Base-by-base conservation (phyloP, 371 early-diverging fungal species). In the Zancudomyces culisetae region DNA sequence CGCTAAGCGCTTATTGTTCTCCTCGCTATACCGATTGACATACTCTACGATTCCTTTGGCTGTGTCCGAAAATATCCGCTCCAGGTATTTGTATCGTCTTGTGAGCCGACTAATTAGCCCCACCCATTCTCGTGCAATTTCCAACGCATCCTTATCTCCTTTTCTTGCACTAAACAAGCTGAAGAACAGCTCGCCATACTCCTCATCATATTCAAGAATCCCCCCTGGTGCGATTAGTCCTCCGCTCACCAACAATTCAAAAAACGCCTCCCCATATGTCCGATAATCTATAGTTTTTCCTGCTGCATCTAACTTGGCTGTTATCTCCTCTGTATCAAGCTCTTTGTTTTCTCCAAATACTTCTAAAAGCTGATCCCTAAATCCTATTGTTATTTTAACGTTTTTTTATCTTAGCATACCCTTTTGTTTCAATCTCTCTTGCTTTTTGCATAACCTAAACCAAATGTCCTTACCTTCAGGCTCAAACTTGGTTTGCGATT, bases 181-280 rank as follows among this genome's bases (percentile, higher is more conserved):
- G 73, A 87, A 87, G 41, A 86, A 82, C 66, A 83, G 46, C 55
- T 58, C 85, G 57, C 76, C 76, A 43, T 72, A 70, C 42, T 79
- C 78, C 49, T 81, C 85, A 71, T 83, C 85, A 55, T 80, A 72
- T 58, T 81, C 75, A 61, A 85, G 78, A 50, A 73, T 68, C 49
- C 91, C 93, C 58, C 93, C 93, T 51, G 93, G 90, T 47, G 85
- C 90, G 82, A 70, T 53, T 52, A 90, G 77, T 57, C 90, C 90
- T 52, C 93, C 93, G 53, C 82, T 79, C 58, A 90, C 78, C 60
- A 90, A 70, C 49, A 90, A 69, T 74, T 92, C 93, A 68, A 90
- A 92, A 56, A 92, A 76, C 28, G 85, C 72, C 60, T 92, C 93
- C 55, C 80, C 86, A 83, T 92, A 92, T 62, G 85, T 81, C 64